Conservation (phyloP, 208 protist genomes). For the Trypanosomatidae sp. region DNA sequence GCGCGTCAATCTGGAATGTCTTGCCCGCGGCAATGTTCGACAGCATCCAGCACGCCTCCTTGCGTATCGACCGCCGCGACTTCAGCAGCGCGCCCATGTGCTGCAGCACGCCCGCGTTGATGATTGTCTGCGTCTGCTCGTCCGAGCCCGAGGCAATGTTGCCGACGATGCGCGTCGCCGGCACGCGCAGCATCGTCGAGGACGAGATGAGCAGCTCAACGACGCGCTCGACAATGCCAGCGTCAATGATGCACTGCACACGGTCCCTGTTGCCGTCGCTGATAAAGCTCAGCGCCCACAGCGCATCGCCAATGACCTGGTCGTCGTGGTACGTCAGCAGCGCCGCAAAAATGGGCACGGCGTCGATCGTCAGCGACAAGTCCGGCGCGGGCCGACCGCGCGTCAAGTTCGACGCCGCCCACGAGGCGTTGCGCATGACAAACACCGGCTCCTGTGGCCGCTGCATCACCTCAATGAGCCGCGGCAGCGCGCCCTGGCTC, state of each 20-base stretch:
- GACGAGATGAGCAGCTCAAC: constrained; percentile 89
- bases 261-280: constrained; percentile 92
- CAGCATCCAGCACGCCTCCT: constrained; percentile 98
- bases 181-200: constrained; percentile 72
- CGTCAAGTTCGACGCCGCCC: constrained; percentile 98
- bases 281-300: constrained; percentile 96
- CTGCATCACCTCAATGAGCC: constrained; percentile 62
- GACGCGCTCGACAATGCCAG: constrained; percentile 75
- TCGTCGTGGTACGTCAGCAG: constrained; percentile 87
- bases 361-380: constrained; percentile 51
- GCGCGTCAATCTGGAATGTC: constrained; percentile 88
- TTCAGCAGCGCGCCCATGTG: constrained; percentile 75
- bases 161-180: constrained; percentile 94
- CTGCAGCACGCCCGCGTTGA: constrained; percentile 86
- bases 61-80: constrained; percentile 86
- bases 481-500: constrained; percentile 41
- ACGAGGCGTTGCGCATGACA: constrained; percentile 91
- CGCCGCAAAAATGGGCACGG: constrained; percentile 78
- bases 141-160: constrained; percentile 99
- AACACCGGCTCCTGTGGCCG: constrained; percentile 35
- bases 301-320: constrained; percentile 93
- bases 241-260: constrained; percentile 92
- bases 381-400: constrained; percentile 92
- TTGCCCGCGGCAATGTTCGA: constrained; percentile 98
- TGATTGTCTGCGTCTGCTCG: constrained; percentile 91